Base-by-base conservation (phyloP, 805 yeast species). In the Torulaspora gathmanii region DNA sequence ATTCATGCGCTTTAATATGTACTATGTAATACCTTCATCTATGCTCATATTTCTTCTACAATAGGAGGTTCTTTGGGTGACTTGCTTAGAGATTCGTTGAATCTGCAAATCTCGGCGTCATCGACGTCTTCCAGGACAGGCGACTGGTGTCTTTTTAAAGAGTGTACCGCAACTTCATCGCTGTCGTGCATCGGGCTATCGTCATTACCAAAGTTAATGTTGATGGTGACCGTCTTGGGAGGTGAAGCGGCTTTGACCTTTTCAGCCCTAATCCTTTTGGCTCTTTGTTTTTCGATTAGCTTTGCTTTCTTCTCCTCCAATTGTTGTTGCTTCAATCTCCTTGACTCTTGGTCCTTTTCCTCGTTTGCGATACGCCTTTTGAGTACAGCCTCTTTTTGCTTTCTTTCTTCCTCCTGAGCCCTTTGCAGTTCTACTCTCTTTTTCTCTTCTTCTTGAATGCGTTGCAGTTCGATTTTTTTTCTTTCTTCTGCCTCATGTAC, bases 61-160 rank as follows among this genome's bases (percentile, higher is more conserved):
- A 65, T 52, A 1, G 67, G 55, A 11, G 51, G 47, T 1, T 61
- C 58, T 9, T 42, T 50, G 5, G 67, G 64, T 7, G 59, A 50
- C 12, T 51, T 51, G 37, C 42, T 34, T 11, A 61, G 41, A 3
- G 61, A 57, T 22, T 46, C 46, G 25, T 53, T 52, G 48, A 57
- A 65, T 29, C 68, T 55, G 17, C 47, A 45, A 5, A 53, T 39
- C 29, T 65, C 68, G 41, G 54, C 69, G 44, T 65, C 70, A 30
- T 63, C 67, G 4, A 65, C 60, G 13, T 64, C 68, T 42, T 63
- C 69, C 11, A 65, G 46, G 1, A 55, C 45, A 5, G 63, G 55
- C 6, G 63, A 57, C 9, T 17, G 27, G 5, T 28, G 26, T 12
- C 49, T 40, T 16, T 23, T 47, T 8, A 40, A 52, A 47, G 15